Percentiles rank a stretch among this genome's conserved stretches.
Evolutionary conservation across 768 basidiomycete genomes (phyloP).

Genomic region (Hygrophorus russula): DNA sequence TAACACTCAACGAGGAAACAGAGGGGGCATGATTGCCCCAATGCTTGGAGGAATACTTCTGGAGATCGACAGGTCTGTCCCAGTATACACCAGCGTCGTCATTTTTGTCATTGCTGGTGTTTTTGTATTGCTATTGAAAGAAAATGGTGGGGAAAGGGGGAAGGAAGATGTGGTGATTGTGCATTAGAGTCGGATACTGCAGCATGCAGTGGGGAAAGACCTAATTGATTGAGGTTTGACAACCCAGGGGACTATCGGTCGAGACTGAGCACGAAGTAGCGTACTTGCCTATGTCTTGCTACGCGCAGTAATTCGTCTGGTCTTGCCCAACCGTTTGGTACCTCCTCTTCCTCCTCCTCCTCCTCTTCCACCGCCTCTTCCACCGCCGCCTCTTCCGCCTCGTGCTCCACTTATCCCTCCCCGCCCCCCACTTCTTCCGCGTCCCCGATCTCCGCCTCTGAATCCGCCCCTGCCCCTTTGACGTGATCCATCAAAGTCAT

Average conservation of each 20-base stretch:
- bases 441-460: slow-evolving; percentile 20
- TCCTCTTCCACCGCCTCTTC: slow-evolving; percentile 19
- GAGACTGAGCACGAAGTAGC: neutral
- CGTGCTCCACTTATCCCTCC: slow-evolving; percentile 18
- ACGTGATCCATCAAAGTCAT: slow-evolving; percentile 47
- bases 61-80: slow-evolving; percentile 53
- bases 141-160: slow-evolving; percentile 22
- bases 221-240: too few species aligned
- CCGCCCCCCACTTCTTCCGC: slow-evolving; percentile 19
- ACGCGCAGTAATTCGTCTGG: slow-evolving; percentile 36
- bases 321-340: slow-evolving; percentile 48
- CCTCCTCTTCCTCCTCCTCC: slow-evolving; percentile 19
- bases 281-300: slow-evolving; percentile 16
- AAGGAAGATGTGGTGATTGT: slow-evolving; percentile 13
- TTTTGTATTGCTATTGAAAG: slow-evolving; percentile 50
- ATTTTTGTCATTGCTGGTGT: slow-evolving; percentile 53
- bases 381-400: slow-evolving; percentile 11
- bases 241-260: too few species aligned
- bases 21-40: slow-evolving; percentile 85
- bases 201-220: neutral
- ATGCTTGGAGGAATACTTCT: slow-evolving; percentile 67
- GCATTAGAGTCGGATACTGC: slow-evolving; percentile 12
- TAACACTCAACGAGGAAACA: slow-evolving; percentile 18
- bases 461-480: slow-evolving; percentile 19
- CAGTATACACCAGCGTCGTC: slow-evolving; percentile 64